A percentile compares a stretch with the other conserved stretches of the same genome.
Evolutionary conservation across 805 yeast species (phyloP).

Genomic region (Clavispora asparagi): DNA sequence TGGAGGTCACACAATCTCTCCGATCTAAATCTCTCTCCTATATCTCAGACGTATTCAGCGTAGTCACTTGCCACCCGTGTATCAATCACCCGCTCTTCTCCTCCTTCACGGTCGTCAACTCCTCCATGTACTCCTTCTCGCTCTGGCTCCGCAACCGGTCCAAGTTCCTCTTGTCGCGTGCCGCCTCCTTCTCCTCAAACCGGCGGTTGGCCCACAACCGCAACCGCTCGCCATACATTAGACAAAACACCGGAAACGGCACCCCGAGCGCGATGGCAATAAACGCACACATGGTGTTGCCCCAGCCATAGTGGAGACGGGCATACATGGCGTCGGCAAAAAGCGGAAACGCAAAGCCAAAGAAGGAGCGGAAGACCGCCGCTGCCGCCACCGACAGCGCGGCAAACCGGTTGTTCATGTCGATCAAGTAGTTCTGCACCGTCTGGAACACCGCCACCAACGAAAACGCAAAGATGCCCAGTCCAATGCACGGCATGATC

Average conservation of each 20-base stretch:
- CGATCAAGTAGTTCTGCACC: constrained; percentile 65
- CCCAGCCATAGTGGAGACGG: constrained; percentile 64
- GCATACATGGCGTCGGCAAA: constrained; percentile 57
- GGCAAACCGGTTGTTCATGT: constrained; percentile 61
- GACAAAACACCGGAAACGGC: constrained; percentile 62
- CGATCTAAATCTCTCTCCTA: too few species aligned
- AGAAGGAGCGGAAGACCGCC: constrained; percentile 57
- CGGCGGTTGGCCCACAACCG: constrained; percentile 54
- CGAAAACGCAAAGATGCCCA: constrained; percentile 54
- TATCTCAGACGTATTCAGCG: too few species aligned
- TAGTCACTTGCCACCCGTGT: too few species aligned
- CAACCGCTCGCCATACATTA: constrained; percentile 50
- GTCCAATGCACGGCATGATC: constrained; percentile 62
- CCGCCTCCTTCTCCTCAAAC: constrained; percentile 43
- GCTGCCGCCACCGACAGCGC: constrained; percentile 71
- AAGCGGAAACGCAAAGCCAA: constrained; percentile 68
- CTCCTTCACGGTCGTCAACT: background rate
- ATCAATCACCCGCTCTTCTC: too few species aligned
- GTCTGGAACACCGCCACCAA: constrained; percentile 62
- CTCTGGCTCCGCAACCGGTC: constrained; percentile 22
- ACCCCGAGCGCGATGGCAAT: constrained; percentile 53
- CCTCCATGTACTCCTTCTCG: constrained; percentile 6
- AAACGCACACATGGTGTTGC: constrained; percentile 57
- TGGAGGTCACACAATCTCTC: too few species aligned
- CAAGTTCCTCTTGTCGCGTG: constrained; percentile 39